Evolutionary conservation across 2,329 filamentous ascomycete species (phyloP), one percentile per base, ranked within the genome.

Genomic region (Colletotrichum siamense): DNA sequence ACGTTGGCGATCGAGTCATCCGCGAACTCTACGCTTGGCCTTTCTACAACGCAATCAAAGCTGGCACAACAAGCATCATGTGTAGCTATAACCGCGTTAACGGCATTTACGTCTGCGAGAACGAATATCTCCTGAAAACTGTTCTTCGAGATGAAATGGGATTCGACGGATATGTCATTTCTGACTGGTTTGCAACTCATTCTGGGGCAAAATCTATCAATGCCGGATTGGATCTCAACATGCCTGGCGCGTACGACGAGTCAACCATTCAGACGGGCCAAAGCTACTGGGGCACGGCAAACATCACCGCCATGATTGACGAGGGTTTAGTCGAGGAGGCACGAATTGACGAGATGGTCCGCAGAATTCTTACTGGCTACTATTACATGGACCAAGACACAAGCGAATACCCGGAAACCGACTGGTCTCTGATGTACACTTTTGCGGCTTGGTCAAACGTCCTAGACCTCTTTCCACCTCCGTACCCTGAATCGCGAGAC

Each of bases 111-210:
- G 89, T 89, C 4, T 95, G 94, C 82, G 90, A 93, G 81, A 94
- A 93, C 83, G 89, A 90, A 73, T 86, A 90, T 64, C 83, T 88
- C 3, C 80, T 94, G 67, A 93, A 94, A 81, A 88, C 88, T 61
- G 81, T 95, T 3, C 85, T 95, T n/a, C 95, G 95, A 84, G 84
- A 88, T 12, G 93, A 95, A 82, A 88, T 97, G 12, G 94, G 93
- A 15, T 96, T 96, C 88, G 92, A 81, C 89, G 94, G 86, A 5
- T 87, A 87, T 68, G 81, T 88, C 49, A 84, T 89, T 82, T 87
- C 82, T 68, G 95, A 97, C 83, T 96, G 95, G 95, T 88, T 90
- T 78, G 95, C 94, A 3, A 94, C 96, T 81, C 94, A 96, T 84
- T 92, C 92, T 26, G 95, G 94, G 76, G 91, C 92, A 8, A 88